phyloP scores from a whole-genome alignment of 345 rosid genomes.

The Corchorus olitorius region DNA sequence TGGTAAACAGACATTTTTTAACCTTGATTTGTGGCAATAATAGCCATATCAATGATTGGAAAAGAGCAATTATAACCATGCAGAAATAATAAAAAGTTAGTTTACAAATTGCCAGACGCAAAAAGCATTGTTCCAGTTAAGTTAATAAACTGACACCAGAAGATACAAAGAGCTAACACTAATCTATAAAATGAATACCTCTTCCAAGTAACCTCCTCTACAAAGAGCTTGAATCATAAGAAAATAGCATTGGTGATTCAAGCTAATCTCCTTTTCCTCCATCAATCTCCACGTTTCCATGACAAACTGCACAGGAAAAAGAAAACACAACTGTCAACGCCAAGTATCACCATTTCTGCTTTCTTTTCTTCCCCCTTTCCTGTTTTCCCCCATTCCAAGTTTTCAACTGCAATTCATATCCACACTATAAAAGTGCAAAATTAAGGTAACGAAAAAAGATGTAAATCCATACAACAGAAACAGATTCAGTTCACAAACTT shows the following conservation, averaged over 20 bases:
- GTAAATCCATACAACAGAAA: conserved; percentile 3
- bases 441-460: background rate
- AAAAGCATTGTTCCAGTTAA: conserved; percentile 11
- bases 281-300: conserved; percentile 78
- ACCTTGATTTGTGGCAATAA: background rate
- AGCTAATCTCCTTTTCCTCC: conserved; percentile 56
- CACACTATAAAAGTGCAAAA: background rate
- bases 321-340: conserved; percentile 2
- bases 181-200: conserved; percentile 47
- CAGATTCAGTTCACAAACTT: background rate
- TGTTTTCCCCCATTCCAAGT: background rate
- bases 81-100: conserved; percentile 3
- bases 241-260: conserved; percentile 46
- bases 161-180: background rate
- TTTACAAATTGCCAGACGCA: background rate
- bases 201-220: conserved; percentile 72
- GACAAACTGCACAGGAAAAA: conserved; percentile 60
- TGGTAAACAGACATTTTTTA: conserved; percentile 16
- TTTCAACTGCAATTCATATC: conserved; percentile 4
- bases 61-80: conserved; percentile 1
- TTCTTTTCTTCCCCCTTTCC: background rate
- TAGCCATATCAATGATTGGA: conserved; percentile 11
- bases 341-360: background rate
- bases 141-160: conserved; percentile 9
- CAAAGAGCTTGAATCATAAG: conserved; percentile 72